Conservation (phyloP, 2,329 filamentous ascomycete genomes). For the Monilinia fructigena region DNA sequence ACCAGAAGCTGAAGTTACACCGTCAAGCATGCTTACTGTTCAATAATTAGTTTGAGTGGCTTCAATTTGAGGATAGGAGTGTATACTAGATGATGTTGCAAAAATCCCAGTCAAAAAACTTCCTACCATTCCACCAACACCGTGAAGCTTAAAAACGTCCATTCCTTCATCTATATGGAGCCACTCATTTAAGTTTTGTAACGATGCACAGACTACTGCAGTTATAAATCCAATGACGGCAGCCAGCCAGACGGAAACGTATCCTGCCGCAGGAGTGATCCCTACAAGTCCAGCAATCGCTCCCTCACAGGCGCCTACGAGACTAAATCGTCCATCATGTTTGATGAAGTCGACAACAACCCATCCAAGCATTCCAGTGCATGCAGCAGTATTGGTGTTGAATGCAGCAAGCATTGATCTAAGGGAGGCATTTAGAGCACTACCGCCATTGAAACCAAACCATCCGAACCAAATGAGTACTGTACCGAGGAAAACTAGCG, state of each 20-base stretch:
- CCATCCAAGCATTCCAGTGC: conserved; percentile 54
- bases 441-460: conserved; percentile 54
- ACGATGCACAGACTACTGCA: conserved; percentile 41
- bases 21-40: conserved; percentile 52
- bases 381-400: conserved; percentile 59
- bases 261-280: conserved; percentile 58
- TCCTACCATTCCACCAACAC: conserved; percentile 57
- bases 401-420: conserved; percentile 55
- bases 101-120: conserved; percentile 58
- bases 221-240: conserved; percentile 54
- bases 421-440: conserved; percentile 51
- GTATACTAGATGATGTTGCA: conserved; percentile 44
- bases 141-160: conserved; percentile 60
- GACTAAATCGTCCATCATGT: conserved; percentile 49
- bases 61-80: background rate
- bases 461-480: conserved; percentile 65
- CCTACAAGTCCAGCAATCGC: conserved; percentile 57
- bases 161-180: conserved; percentile 57
- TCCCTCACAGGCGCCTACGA: conserved; percentile 53
- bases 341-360: conserved; percentile 51
- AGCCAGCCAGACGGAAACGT: conserved; percentile 52
- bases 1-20: conserved; percentile 44
- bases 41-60: conserved; percentile 8
- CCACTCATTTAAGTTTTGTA: conserved; percentile 51
- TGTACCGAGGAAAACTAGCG: conserved; percentile 62